Conservation (phyloP, 139 green algal genomes). For the Coccomyxa sp. region DNA sequence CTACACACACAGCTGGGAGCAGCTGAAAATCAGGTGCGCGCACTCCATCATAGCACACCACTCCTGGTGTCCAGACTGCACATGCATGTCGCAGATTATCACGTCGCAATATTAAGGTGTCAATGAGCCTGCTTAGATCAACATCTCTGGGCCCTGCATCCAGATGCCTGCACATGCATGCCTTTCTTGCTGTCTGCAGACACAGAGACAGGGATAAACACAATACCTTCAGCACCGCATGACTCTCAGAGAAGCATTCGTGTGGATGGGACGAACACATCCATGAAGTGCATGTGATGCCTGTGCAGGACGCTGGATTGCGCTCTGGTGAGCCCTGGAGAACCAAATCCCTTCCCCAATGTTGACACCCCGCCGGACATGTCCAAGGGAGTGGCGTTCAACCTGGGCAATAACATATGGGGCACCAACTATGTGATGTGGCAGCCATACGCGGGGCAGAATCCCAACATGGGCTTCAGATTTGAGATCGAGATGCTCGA, state of each 20-base stretch:
- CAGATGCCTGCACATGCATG: neutral
- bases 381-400: slow-evolving; percentile 33
- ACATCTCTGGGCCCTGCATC: too few relatives aligned
- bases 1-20: neutral
- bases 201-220: neutral
- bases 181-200: neutral
- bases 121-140: neutral
- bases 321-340: slow-evolving; percentile 38
- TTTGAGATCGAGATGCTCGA: slow-evolving; percentile 35
- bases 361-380: slow-evolving; percentile 29
- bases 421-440: slow-evolving; percentile 35
- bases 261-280: too few relatives aligned
- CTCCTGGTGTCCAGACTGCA: too few relatives aligned
- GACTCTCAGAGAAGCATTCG: too few relatives aligned
- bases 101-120: neutral
- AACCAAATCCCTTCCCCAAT: slow-evolving; percentile 33
- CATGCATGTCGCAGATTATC: neutral
- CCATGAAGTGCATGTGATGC: too few relatives aligned
- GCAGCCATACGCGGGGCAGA: slow-evolving; percentile 28
- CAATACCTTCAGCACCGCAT: too few relatives aligned
- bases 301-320: slow-evolving; percentile 39
- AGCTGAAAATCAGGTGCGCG: slow-evolving; percentile 26
- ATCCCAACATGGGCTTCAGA: slow-evolving; percentile 42
- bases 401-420: slow-evolving; percentile 52
- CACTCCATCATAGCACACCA: too few relatives aligned